phyloP scores from a whole-genome alignment of 2,329 filamentous ascomycete genomes.

The Pseudopithomyces maydicus region DNA sequence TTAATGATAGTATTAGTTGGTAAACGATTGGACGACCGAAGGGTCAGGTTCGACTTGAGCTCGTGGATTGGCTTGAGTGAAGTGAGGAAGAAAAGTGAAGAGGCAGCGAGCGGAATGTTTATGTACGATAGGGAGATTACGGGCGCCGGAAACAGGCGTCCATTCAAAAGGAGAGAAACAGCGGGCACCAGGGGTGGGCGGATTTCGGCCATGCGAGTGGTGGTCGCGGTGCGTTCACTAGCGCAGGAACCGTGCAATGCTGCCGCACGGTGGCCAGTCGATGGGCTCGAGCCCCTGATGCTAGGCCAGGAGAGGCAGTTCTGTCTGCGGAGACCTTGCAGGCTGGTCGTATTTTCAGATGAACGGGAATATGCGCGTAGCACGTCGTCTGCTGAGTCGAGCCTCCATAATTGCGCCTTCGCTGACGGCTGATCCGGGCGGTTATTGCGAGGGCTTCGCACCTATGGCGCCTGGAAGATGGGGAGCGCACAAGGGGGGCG shows the following conservation, averaged over 20 bases:
- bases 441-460: slow-evolving; percentile 24
- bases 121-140: slow-evolving; percentile 47
- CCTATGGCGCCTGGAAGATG: slow-evolving; percentile 6
- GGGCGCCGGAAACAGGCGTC: slow-evolving; percentile 36
- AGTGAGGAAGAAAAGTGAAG: slow-evolving; percentile 33
- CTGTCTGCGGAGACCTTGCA: slow-evolving; percentile 25
- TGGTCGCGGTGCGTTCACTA: slow-evolving; percentile 34
- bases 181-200: slow-evolving; percentile 32
- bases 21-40: slow-evolving; percentile 50
- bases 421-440: slow-evolving; percentile 26
- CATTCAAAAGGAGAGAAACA: slow-evolving; percentile 36
- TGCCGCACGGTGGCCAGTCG: slow-evolving; percentile 34
- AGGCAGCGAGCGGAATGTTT: slow-evolving; percentile 29
- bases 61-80: slow-evolving; percentile 43
- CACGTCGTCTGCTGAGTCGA: slow-evolving; percentile 28
- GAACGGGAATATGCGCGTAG: slow-evolving; percentile 22
- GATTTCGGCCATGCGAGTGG: slow-evolving; percentile 35
- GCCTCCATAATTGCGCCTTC: slow-evolving; percentile 17
- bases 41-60: slow-evolving; percentile 44
- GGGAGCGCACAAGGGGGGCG: slow-evolving; percentile 8
- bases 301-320: slow-evolving; percentile 37
- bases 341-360: slow-evolving; percentile 43
- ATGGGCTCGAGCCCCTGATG: slow-evolving; percentile 24
- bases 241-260: slow-evolving; percentile 42
- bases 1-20: slow-evolving; percentile 49